phyloP scores from a whole-genome alignment of 495 filamentous ascomycete species.

The Hypoxylon fragiforme region DNA sequence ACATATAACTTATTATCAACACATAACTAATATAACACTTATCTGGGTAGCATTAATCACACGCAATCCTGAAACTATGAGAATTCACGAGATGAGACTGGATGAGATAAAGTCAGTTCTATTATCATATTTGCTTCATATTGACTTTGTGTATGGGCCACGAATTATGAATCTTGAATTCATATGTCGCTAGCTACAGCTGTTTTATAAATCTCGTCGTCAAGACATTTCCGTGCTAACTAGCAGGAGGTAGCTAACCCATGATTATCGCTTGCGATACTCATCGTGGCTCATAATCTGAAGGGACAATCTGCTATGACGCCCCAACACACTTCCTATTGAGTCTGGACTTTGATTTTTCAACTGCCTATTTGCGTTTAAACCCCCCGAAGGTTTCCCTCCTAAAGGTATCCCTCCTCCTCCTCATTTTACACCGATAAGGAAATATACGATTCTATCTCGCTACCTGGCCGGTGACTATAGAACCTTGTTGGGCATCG shows the following conservation, averaged over 20 bases:
- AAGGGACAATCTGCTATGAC: background rate
- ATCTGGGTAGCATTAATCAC: too few relatives aligned
- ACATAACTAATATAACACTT: too few relatives aligned
- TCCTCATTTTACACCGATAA: background rate
- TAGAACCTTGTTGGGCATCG: constrained; percentile 40
- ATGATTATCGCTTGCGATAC: constrained; percentile 10
- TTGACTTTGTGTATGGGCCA: background rate
- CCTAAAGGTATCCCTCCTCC: too few relatives aligned
- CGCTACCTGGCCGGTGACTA: constrained; percentile 32
- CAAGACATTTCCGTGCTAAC: constrained; percentile 9
- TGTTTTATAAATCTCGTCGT: constrained; percentile 21
- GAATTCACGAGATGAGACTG: too few relatives aligned
- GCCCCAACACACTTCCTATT: background rate
- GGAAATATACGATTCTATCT: constrained; percentile 20
- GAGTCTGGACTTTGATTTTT: background rate
- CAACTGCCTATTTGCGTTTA: too few relatives aligned
- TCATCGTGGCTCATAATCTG: constrained; percentile 8
- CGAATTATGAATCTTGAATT: constrained; percentile 15
- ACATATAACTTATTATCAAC: too few relatives aligned
- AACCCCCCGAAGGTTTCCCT: too few relatives aligned
- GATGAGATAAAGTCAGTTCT: too few relatives aligned
- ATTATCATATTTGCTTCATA: too few relatives aligned
- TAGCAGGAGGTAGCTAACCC: constrained; percentile 1
- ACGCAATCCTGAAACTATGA: too few relatives aligned
- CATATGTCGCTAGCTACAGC: constrained; percentile 27